Base-by-base conservation (phyloP, 2,329 filamentous ascomycete genomes). In the Ophiocordyceps camponoti-leonardi region DNA sequence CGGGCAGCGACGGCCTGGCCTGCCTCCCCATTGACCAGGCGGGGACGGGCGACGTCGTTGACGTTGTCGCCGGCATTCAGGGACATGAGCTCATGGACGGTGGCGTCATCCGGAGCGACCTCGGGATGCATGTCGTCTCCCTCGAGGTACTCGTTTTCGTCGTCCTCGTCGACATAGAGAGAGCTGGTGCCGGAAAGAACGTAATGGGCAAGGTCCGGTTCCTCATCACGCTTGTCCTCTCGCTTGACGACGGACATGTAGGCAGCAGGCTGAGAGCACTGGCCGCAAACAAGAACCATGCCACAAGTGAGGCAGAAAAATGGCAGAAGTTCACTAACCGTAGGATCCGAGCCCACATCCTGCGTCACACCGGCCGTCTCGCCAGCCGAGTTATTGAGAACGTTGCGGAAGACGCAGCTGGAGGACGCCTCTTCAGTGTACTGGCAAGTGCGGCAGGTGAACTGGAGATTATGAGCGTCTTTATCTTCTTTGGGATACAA, bases 311-410 rank as follows among this genome's bases (percentile, higher is more conserved):
- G 58, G 59, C 70, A 75, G 49, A 67, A 51, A 47, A 62, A 51
- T 50, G 58, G 59, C 58, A 63, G 58, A 59, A 62, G 54, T 54
- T 66, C 60, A 94, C 90, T 77, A 82, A 98, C 90, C 79, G 93
- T 98, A 66, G 92, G 92, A 75, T 98, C 92, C 59, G 86, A 88
- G 60, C 83, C 86, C 58, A 98, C 88, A 67, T 98, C 93, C 66
- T 94, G 86, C 50, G 90, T 95, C 57, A 96, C 90, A 67, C 93
- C 92, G 48, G 92, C 90, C 39, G 90, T 96, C 67, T 95, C 92
- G 58, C 88, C 87, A 23, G 90, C 84, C 49, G 86, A 83, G 60
- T 83, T 93, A 66, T 86, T 86, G 56, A 98, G 79, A 54, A 90
- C 78, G 66, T 96, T 94, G 63, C 93, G 86, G 71, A 92, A 98